phyloP scores from a whole-genome alignment of 2,329 filamentous ascomycete species.

The Talaromyces sp. region DNA sequence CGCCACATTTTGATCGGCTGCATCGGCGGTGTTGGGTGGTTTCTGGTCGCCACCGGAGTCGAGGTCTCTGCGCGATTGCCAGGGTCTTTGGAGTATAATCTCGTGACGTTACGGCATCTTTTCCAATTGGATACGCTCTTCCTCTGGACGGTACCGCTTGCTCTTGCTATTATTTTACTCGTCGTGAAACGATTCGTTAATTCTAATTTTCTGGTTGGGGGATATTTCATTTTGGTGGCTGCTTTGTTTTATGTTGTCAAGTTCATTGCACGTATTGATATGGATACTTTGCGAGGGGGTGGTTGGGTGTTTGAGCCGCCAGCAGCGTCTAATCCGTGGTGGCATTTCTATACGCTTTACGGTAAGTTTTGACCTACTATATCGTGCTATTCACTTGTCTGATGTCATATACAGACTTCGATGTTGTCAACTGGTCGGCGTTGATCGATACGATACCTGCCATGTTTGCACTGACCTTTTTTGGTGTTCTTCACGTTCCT shows the following conservation, averaged over 20 bases:
- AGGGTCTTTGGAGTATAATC: constrained; percentile 78
- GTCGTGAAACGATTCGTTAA: constrained; percentile 72
- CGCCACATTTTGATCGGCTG: constrained; percentile 95
- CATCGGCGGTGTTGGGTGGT: constrained; percentile 95
- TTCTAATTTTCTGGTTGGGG: constrained; percentile 81
- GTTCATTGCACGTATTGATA: constrained; percentile 59
- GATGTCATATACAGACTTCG: constrained; percentile 60
- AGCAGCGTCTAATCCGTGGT: constrained; percentile 84
- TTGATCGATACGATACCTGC: constrained; percentile 82
- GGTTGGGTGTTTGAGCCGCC: constrained; percentile 95
- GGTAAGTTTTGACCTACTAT: constrained; percentile 55
- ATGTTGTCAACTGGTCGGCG: constrained; percentile 77
- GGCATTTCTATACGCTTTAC: constrained; percentile 96
- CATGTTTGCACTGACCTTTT: constrained; percentile 96
- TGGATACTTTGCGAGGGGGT: constrained; percentile 64
- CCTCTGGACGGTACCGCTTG: constrained; percentile 79
- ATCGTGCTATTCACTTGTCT: neutral
- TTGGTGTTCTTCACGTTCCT: constrained; percentile 92
- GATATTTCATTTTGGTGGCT: constrained; percentile 79
- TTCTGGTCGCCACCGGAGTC: constrained; percentile 84
- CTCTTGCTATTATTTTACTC: constrained; percentile 73
- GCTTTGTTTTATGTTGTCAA: constrained; percentile 55
- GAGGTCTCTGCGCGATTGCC: constrained; percentile 89
- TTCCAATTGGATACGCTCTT: constrained; percentile 70
- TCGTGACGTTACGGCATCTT: constrained; percentile 72